These are phyloP conservation scores for Tremella fuciformis DNA, from an alignment of 768 basidiomycete species.

Conservation along the genomic window DNA sequence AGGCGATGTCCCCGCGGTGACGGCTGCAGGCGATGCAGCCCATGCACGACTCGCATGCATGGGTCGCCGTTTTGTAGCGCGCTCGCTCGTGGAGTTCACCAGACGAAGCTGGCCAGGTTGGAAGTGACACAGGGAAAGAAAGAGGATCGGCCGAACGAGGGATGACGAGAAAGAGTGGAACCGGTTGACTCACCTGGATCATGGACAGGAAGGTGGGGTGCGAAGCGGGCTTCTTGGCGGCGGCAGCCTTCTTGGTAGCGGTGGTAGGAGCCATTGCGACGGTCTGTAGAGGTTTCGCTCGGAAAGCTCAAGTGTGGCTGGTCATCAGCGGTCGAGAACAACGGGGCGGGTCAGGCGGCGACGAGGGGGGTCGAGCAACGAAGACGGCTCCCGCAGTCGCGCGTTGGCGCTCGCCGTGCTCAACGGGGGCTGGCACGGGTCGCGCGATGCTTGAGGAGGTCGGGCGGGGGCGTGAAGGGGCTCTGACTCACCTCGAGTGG, in stretches of 20 bases:
- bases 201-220: constrained; percentile 61
- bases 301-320: constrained; percentile 21
- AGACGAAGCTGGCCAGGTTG: too few relatives aligned
- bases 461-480: background rate
- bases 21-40: too few relatives aligned
- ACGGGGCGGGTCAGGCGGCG: constrained; percentile 7
- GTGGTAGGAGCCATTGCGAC: constrained; percentile 46
- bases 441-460: constrained; percentile 3
- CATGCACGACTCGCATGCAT: constrained; percentile 5
- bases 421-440: background rate
- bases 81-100: too few relatives aligned
- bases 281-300: constrained; percentile 20
- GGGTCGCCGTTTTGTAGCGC: background rate
- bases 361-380: constrained; percentile 1
- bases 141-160: background rate
- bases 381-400: background rate
- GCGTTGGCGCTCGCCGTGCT: background rate
- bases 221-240: constrained; percentile 35
- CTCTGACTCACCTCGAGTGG: constrained; percentile 6
- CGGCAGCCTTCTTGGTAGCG: constrained; percentile 48
- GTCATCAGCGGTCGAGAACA: constrained; percentile 10
- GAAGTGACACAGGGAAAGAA: constrained; percentile 14
- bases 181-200: constrained; percentile 52
- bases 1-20: too few relatives aligned
- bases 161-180: background rate